Percentiles rank a stretch among this genome's conserved stretches.
Evolutionary conservation across 2,329 filamentous ascomycete species (phyloP).

Genomic region (Mycogone perniciosa): DNA sequence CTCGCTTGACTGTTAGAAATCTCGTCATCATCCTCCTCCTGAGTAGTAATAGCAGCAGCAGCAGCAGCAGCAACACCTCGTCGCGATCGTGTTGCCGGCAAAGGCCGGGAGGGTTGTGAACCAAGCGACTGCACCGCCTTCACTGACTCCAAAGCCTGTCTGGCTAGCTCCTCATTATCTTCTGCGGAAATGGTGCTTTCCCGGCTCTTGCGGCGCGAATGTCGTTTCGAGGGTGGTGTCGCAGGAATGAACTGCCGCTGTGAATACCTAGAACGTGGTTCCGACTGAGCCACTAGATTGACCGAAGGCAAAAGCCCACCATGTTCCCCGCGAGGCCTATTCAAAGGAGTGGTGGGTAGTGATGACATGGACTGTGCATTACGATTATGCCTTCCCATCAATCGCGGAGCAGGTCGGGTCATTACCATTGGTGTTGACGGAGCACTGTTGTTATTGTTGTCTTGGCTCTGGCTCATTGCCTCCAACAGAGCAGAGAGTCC

Average conservation of each 20-base stretch:
- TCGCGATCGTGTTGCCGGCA: slow-evolving; percentile 22
- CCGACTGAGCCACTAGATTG: slow-evolving; percentile 55
- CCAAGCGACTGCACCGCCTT: slow-evolving; percentile 37
- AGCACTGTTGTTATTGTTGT: slow-evolving; percentile 54
- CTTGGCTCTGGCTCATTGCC: slow-evolving; percentile 61
- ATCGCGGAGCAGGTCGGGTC: slow-evolving; percentile 41
- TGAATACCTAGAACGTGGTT: slow-evolving; percentile 43
- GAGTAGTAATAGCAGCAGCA: neutral
- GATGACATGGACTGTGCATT: slow-evolving; percentile 81
- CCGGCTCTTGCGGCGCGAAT: slow-evolving; percentile 59
- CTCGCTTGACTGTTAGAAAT: slow-evolving; percentile 70
- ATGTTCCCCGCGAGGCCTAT: slow-evolving; percentile 43
- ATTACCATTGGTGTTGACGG: slow-evolving; percentile 59
- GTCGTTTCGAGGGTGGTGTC: slow-evolving; percentile 37
- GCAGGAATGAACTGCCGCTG: slow-evolving; percentile 36
- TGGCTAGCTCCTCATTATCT: slow-evolving; percentile 51
- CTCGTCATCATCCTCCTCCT: slow-evolving; percentile 36
- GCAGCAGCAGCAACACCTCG: slow-evolving; percentile 3
- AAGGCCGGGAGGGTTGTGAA: slow-evolving; percentile 21
- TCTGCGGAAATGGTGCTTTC: slow-evolving; percentile 79
- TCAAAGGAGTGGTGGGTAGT: slow-evolving; percentile 67
- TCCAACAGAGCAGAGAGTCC: slow-evolving; percentile 76
- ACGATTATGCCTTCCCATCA: slow-evolving; percentile 59
- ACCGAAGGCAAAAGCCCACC: slow-evolving; percentile 54
- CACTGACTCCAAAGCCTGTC: slow-evolving; percentile 48